A percentile compares a stretch with the other conserved stretches of the same genome.
phyloP scores from a whole-genome alignment of 2,329 filamentous ascomycete species.

The Aspergillus uvarum region DNA sequence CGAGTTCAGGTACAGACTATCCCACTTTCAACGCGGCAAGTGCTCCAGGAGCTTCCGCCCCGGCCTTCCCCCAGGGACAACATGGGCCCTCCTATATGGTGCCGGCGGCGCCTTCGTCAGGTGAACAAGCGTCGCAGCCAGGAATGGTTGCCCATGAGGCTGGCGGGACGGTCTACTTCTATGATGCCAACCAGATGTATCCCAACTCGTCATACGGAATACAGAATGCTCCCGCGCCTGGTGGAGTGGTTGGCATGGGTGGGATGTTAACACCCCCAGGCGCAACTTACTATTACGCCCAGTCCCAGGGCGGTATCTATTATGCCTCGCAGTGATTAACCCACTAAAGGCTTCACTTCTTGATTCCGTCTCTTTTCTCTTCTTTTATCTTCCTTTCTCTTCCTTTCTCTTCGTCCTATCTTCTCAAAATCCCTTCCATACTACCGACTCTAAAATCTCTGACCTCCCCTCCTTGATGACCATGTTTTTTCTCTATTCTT shows the following conservation, averaged over 20 bases:
- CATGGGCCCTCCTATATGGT: conserved; percentile 41
- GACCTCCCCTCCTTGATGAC: neutral
- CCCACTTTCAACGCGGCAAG: conserved; percentile 48
- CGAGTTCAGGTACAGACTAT: conserved; percentile 45
- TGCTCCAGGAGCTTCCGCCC: conserved; percentile 49
- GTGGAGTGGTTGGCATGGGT: conserved; percentile 67
- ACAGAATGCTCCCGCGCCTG: conserved; percentile 51
- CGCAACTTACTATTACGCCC: conserved; percentile 53
- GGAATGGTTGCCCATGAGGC: conserved; percentile 76
- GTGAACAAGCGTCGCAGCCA: conserved; percentile 47
- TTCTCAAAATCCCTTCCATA: conserved; percentile 14
- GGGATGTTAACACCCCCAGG: conserved; percentile 72
- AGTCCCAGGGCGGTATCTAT: conserved; percentile 61
- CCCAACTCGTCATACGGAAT: conserved; percentile 50
- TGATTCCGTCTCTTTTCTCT: conserved; percentile 12
- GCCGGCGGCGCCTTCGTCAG: conserved; percentile 28
- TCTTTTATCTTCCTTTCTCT: conserved; percentile 19
- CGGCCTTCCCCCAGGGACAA: conserved; percentile 58
- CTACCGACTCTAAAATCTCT: conserved; percentile 20
- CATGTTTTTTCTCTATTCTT: conserved; percentile 2
- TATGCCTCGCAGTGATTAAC: conserved; percentile 49
- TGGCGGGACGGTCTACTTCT: conserved; percentile 96
- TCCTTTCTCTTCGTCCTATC: conserved; percentile 17
- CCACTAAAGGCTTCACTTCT: neutral
- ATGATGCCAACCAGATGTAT: conserved; percentile 71